phyloP scores from a whole-genome alignment of 2,329 filamentous ascomycete genomes.

The Cytospora schulzeri region DNA sequence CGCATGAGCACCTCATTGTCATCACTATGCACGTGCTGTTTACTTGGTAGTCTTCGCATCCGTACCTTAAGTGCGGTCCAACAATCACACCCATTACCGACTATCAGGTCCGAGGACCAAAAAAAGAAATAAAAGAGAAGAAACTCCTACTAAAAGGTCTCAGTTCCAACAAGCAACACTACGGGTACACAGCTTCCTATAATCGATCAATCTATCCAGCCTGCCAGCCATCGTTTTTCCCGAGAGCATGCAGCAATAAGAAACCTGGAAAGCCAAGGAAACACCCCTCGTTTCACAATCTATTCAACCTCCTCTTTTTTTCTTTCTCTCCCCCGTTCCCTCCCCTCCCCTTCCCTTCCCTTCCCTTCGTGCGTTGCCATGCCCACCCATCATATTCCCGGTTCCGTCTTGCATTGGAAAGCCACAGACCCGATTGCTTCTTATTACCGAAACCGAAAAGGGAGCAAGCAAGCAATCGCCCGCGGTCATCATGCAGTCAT shows the following conservation, averaged over 20 bases:
- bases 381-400: conserved; percentile 15
- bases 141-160: too few species aligned
- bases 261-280: neutral
- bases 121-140: too few species aligned
- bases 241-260: neutral
- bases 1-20: too few species aligned
- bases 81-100: too few species aligned
- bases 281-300: neutral
- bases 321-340: too few species aligned
- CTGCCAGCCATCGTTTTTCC: neutral
- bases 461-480: neutral
- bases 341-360: too few species aligned
- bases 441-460: neutral
- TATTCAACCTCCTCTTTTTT: neutral
- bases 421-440: neutral
- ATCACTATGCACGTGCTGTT: too few species aligned
- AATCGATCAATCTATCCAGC: neutral
- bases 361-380: conserved; percentile 6
- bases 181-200: neutral
- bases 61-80: too few species aligned
- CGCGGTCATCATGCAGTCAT: conserved; percentile 14
- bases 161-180: too few species aligned
- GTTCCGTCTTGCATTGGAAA: neutral
- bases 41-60: too few species aligned
- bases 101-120: too few species aligned